A percentile compares a stretch with the other conserved stretches of the same genome.
Conservation (phyloP, 2,329 filamentous ascomycete genomes). For the Ilyonectria sp. region DNA sequence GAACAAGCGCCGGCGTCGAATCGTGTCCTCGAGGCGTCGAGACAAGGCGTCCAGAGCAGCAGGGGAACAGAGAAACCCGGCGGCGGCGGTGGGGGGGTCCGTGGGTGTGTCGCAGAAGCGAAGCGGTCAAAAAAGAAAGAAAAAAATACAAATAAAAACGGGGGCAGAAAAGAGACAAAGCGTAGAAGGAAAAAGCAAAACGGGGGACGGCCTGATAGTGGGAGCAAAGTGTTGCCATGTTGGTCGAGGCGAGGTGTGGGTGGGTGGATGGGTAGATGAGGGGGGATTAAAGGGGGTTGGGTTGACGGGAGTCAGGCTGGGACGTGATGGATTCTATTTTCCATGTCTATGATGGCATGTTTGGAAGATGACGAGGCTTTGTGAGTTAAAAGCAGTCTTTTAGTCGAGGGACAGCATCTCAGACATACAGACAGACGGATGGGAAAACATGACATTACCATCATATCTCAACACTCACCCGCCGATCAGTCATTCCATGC, state of each 20-base stretch:
- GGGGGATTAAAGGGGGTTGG: neutral
- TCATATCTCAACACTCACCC: too few species aligned
- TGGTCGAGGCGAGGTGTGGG: neutral
- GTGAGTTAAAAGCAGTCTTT: neutral
- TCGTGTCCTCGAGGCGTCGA: too few species aligned
- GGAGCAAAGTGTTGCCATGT: neutral
- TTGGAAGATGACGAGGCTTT: neutral
- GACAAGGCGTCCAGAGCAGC: too few species aligned
- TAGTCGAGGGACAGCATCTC: neutral
- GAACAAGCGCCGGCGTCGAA: too few species aligned
- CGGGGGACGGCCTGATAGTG: neutral
- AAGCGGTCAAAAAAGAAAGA: neutral
- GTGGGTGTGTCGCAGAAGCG: neutral
- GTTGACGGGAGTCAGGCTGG: neutral
- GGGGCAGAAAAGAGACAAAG: neutral
- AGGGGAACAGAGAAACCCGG: too few species aligned
- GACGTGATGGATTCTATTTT: neutral
- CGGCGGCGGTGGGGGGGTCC: too few species aligned
- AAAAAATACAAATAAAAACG: neutral
- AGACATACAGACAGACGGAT: neutral
- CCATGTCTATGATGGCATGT: neutral
- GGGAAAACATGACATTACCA: neutral
- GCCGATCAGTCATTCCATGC: too few species aligned
- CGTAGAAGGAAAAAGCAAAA: neutral
- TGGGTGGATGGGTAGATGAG: neutral